Evolutionary conservation across 2,329 filamentous ascomycete genomes (phyloP), one percentile per base, ranked within the genome.

Genomic region (Fusarium tupiense): DNA sequence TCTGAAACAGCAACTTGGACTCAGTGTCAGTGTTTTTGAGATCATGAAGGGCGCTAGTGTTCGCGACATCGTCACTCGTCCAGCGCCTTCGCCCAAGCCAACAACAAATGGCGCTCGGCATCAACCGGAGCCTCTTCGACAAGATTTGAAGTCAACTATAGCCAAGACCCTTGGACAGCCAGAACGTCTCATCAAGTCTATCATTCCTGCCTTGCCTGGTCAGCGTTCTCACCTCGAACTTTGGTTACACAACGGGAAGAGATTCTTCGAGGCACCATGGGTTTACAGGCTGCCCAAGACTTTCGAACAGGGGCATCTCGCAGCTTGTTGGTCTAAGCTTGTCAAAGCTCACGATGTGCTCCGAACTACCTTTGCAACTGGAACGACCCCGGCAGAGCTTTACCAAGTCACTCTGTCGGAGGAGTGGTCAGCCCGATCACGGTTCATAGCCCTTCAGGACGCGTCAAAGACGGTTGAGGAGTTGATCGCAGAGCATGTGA

Each of bases 201-300:
- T 66, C n/a, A 2, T 54, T 0, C 65, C 70, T 7, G 46, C 20
- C 1, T 44, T 72, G 1, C 14, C 56, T 8, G 65, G 65, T 2
- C 70, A 73, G 7, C 50, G 64, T 33, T 59, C 50, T 16, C 67
- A 59, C n/a, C 24, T 72, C 9, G 54, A 72, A 50, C 70, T 73
- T 22, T 72, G 70, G 69, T 3, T 72, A 2, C 61, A 66, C 3
- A 66, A 53, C 2, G 70, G 70, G 0, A 72, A 72, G 41, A 65
- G 65, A 8, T 72, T 72, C 24, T 73, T 72, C 3, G 69, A 70
- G 5, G 54, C 70, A 9, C 70, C 70, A 0, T 72, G 70, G 70
- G 69, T 29, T 16, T 72, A 72, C 33, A 54, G 20, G 11, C 26
- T 72, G 1, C 14, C 57, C 2, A 17, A 58, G 2, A 50, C 50